A percentile compares a stretch with the other conserved stretches of the same genome.
Evolutionary conservation across 371 early-diverging fungal species (phyloP).

Genomic region (Mortierella sp.): DNA sequence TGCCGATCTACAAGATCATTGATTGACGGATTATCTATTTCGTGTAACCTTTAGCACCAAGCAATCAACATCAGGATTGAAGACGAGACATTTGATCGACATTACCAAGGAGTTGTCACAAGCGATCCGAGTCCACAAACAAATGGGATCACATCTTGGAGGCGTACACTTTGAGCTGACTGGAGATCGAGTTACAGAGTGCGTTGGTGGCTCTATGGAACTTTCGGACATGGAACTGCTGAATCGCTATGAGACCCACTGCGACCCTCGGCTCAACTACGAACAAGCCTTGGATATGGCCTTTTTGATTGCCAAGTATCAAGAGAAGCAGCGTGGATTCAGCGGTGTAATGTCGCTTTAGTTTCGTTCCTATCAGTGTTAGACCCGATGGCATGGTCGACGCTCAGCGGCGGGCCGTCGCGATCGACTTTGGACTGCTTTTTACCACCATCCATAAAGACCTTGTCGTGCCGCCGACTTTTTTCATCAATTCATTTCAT

Average conservation of each 20-base stretch:
- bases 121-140: conserved; percentile 86
- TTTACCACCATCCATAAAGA: neutral
- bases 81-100: conserved; percentile 90
- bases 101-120: conserved; percentile 84
- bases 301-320: conserved; percentile 91
- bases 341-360: conserved; percentile 43
- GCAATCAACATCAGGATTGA: conserved; percentile 80
- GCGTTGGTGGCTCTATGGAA: conserved; percentile 96
- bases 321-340: conserved; percentile 70
- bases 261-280: conserved; percentile 95
- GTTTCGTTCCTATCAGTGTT: too few relatives aligned
- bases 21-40: neutral
- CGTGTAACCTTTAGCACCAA: conserved; percentile 67
- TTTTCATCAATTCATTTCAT: too few relatives aligned
- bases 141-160: conserved; percentile 77
- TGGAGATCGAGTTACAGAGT: conserved; percentile 94
- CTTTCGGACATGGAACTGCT: conserved; percentile 81
- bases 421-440: conserved; percentile 12
- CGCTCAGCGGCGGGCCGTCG: neutral
- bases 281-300: conserved; percentile 96
- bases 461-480: too few relatives aligned
- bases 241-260: conserved; percentile 93
- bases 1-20: too few relatives aligned
- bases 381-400: neutral
- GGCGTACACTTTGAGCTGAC: conserved; percentile 98